These are phyloP conservation scores for Phytophthora brassicae DNA, from an alignment of 352 stramenopile genomes.

Conservation along the genomic window DNA sequence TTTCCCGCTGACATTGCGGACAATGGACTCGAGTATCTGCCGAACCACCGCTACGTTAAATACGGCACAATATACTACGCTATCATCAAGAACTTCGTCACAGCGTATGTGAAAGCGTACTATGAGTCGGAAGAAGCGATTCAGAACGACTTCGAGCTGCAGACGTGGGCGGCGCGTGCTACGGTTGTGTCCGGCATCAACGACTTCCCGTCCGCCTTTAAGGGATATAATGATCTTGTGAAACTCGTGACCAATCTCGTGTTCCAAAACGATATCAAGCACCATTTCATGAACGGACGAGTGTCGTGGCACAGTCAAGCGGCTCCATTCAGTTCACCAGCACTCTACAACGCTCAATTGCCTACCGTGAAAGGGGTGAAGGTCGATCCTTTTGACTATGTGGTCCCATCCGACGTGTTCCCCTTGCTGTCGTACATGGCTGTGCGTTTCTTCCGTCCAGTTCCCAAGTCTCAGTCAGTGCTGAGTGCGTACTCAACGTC, in stretches of 20 bases:
- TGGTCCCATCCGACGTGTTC: conserved; percentile 43
- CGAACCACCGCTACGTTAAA: conserved; percentile 28
- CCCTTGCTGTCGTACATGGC: conserved; percentile 25
- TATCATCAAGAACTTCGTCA: conserved; percentile 36
- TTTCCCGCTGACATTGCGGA: conserved; percentile 22
- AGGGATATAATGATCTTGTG: conserved; percentile 20
- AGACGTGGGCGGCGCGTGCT: conserved; percentile 37
- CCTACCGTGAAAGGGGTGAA: conserved; percentile 24
- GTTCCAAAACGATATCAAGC: conserved; percentile 36
- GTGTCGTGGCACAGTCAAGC: conserved; percentile 35
- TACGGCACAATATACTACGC: conserved; percentile 33
- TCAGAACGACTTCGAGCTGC: conserved; percentile 35
- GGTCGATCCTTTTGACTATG: conserved; percentile 37
- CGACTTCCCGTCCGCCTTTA: conserved; percentile 30
- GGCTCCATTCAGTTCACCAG: conserved; percentile 26
- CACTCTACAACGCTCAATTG: conserved; percentile 32
- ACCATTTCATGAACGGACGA: conserved; percentile 44
- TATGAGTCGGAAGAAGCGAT: conserved; percentile 31
- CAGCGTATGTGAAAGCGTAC: conserved; percentile 33
- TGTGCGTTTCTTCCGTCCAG: conserved; percentile 22
- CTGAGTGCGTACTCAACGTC: conserved; percentile 20
- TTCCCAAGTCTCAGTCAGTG: conserved; percentile 19
- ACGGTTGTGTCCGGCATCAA: conserved; percentile 27
- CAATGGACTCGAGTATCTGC: conserved; percentile 26
- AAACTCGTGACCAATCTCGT: conserved; percentile 37